A percentile compares a stretch with the other conserved stretches of the same genome.
Conservation (phyloP, 495 filamentous ascomycete genomes). For the Neurospora sp. region DNA sequence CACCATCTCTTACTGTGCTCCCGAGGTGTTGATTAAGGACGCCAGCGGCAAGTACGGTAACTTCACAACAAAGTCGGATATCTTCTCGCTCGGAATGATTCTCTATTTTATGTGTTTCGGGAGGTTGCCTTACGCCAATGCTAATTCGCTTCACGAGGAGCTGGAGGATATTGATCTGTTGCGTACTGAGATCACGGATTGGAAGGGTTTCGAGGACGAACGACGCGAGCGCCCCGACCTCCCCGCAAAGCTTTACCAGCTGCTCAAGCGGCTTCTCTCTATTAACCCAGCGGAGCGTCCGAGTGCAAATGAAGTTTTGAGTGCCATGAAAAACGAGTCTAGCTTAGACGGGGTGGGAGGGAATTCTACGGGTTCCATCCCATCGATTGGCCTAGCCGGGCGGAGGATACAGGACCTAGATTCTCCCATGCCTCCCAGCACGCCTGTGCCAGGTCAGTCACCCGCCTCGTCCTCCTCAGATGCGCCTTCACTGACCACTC, state of each 20-base stretch:
- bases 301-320: constrained; percentile 78
- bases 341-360: constrained; percentile 28
- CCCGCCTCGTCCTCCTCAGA: not conserved
- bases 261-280: constrained; percentile 70
- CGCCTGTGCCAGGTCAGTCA: constrained; percentile 32
- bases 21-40: constrained; percentile 73
- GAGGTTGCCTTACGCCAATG: constrained; percentile 72
- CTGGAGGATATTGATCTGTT: constrained; percentile 86
- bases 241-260: constrained; percentile 75
- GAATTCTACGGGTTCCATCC: constrained; percentile 21
- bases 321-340: constrained; percentile 62
- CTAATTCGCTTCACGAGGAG: constrained; percentile 80
- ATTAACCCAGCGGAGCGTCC: constrained; percentile 70
- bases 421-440: constrained; percentile 38
- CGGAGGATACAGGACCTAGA: constrained; percentile 48
- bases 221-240: constrained; percentile 66
- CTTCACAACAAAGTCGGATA: constrained; percentile 91
- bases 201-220: constrained; percentile 77
- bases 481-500: not conserved
- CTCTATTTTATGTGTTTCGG: constrained; percentile 96
- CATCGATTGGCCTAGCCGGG: constrained; percentile 31
- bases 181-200: constrained; percentile 74
- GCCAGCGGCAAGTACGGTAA: constrained; percentile 69
- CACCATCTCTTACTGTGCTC: constrained; percentile 95
- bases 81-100: constrained; percentile 97